Evolutionary conservation across 306 rosid genomes (phyloP).

Genomic region (Glycyrrhiza uralensis): DNA sequence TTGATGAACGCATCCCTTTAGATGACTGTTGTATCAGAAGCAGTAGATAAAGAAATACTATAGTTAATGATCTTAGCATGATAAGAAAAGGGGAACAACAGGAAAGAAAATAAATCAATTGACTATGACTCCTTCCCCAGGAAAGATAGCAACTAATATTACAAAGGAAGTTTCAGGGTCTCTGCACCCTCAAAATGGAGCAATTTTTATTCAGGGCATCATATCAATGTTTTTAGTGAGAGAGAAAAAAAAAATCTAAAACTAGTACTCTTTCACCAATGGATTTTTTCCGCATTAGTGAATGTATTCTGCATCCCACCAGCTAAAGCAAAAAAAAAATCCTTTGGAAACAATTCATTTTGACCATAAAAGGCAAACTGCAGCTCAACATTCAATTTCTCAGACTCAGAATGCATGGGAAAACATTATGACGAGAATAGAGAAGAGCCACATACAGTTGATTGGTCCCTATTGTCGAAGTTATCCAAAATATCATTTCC

Average conservation of each 20-base stretch:
- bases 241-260: background rate
- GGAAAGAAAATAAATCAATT: background rate
- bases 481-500: conserved; percentile 4
- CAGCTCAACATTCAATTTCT: conserved; percentile 7
- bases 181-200: conserved; percentile 13
- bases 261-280: background rate
- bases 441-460: background rate
- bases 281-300: background rate
- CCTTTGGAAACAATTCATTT: background rate
- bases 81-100: background rate
- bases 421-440: background rate
- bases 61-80: conserved; percentile 26
- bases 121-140: background rate
- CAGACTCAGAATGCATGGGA: background rate
- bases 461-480: background rate
- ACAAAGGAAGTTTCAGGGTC: conserved; percentile 20
- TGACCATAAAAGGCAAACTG: background rate
- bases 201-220: background rate
- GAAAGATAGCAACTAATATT: conserved; percentile 3
- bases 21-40: conserved; percentile 62
- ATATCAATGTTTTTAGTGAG: background rate
- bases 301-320: background rate
- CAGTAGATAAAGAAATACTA: conserved; percentile 22
- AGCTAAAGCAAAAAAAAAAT: too few species aligned
- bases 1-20: conserved; percentile 80